Evolutionary conservation across 2,329 filamentous ascomycete genomes (phyloP), one percentile per base, ranked within the genome.

Genomic region (Chaetoscypha palmicola): DNA sequence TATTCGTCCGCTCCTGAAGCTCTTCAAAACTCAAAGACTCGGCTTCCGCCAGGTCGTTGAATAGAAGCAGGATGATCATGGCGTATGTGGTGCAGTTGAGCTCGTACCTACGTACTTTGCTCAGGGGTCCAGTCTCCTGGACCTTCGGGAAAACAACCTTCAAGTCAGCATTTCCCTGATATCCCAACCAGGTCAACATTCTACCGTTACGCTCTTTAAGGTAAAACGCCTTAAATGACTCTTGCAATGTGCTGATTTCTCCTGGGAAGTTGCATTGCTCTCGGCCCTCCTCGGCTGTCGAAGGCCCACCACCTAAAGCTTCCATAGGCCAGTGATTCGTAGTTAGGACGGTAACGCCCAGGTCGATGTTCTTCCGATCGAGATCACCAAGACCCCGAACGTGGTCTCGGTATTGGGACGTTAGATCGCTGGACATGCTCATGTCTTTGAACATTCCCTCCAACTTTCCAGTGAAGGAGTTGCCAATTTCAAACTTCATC

Each of bases 401-500:
- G 50, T 91, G 78, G 12, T 76, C 74, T 52, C 82, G 83, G 68
- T 94, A 97, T 44, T 76, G 79, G 10, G 79, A 68, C 0, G 86
- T 88, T 20, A 96, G 74, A 52, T 95, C 91, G 43, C 83, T 80
- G 0, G 90, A 96, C 10, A 90, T 80, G 12, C 83, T 79, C 77
- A 97, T 90, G 59, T 98, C 92, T 66, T 89, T 90, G 70, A 98
- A 96, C 89, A 98, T 97, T 52, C 89, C 86, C 61, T 98, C 92
- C 34, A 98, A 79, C 62, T 94, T 94, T 58, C 79, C 72, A 0
- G 92, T 97, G 62, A 97, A 97, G 54, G 89, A 83, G 62, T 94
- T 94, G 30, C 92, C 92, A 41, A 97, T 79, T 63, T 96, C 91
- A 60, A 92, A 79, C 73, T 96, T 97, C 89, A 98, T 96, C 51